phyloP scores from a whole-genome alignment of 352 stramenopile genomes.

The Pythium grandisporangium region DNA sequence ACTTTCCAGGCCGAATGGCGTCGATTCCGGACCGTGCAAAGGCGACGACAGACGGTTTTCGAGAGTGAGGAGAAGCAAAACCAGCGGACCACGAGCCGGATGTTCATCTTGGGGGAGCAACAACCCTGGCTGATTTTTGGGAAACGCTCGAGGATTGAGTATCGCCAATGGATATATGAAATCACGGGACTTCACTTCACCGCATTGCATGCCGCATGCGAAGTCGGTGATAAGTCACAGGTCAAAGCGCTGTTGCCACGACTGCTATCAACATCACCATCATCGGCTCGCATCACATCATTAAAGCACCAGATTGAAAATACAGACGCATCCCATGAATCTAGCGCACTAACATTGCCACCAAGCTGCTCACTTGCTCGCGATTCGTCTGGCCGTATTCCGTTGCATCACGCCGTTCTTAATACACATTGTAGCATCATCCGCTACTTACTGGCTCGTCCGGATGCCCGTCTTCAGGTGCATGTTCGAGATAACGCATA shows the following conservation, averaged over 20 bases:
- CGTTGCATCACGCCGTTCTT: constrained; percentile 46
- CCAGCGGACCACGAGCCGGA: not conserved
- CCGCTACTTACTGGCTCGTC: constrained; percentile 19
- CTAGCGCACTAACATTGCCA: constrained; percentile 8
- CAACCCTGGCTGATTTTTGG: constrained; percentile 33
- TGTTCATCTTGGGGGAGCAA: constrained; percentile 4
- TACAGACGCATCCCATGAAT: too few species aligned
- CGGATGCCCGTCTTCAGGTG: constrained; percentile 29
- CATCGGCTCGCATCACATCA: too few species aligned
- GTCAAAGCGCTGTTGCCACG: too few species aligned
- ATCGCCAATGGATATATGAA: constrained; percentile 24
- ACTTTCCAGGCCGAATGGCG: not conserved
- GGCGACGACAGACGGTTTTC: not conserved
- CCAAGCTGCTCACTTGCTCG: constrained; percentile 15
- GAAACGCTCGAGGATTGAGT: constrained; percentile 4
- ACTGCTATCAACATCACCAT: too few species aligned
- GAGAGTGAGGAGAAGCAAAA: not conserved
- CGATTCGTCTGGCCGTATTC: constrained; percentile 27
- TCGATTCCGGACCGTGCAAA: not conserved
- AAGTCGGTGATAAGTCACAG: constrained; percentile 9
- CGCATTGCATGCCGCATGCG: constrained; percentile 21
- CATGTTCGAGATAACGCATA: constrained; percentile 24
- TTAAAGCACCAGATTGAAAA: too few species aligned
- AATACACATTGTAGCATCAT: constrained; percentile 21
- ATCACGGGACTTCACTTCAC: constrained; percentile 18